Conservation (phyloP, 306 rosid species). For the Psophocarpus tetragonolobus region DNA sequence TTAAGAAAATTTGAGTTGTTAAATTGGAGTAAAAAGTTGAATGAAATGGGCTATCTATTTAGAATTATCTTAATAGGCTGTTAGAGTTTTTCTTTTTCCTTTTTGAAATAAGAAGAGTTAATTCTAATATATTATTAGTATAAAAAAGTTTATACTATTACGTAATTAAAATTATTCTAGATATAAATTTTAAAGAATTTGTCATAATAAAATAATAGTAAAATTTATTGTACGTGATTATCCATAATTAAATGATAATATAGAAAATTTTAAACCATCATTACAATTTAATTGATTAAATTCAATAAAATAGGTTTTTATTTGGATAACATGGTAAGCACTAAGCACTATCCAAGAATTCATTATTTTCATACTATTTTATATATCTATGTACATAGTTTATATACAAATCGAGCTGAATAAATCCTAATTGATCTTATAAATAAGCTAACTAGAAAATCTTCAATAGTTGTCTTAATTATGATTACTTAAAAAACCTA, state of each 20-base stretch:
- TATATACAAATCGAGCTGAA: not conserved
- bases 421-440: not conserved
- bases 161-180: no score
- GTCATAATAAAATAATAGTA: no score
- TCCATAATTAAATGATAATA: not conserved
- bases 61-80: not conserved
- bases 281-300: no score
- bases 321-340: not conserved
- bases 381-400: not conserved
- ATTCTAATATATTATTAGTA: not conserved
- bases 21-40: not conserved
- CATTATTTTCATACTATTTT: no score
- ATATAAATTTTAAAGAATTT: no score
- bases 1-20: not conserved
- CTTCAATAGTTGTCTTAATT: no score
- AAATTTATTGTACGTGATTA: no score
- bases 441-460: not conserved
- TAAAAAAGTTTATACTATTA: not conserved
- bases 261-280: no score
- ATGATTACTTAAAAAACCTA: no score
- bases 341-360: no score
- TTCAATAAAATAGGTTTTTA: not conserved
- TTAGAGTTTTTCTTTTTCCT: no score
- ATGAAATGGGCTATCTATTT: not conserved
- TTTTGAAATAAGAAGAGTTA: no score